Conservation (phyloP, 208 protist species). For the Crithidia expoeki region DNA sequence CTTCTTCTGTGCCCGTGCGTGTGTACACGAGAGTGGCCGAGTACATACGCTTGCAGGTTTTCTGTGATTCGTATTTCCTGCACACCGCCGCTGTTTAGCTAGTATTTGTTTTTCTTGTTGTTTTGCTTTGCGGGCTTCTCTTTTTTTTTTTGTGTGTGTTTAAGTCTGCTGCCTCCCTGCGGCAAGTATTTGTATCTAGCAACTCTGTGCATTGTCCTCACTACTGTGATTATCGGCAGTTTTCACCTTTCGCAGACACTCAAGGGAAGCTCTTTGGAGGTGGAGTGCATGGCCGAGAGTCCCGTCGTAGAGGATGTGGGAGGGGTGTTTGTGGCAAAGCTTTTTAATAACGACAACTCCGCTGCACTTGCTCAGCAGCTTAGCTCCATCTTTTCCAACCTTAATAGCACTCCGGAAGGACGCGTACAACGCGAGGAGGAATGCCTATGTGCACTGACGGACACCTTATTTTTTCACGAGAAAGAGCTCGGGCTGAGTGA, state of each 20-base stretch:
- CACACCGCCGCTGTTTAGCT: too few species aligned
- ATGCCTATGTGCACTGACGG: slow-evolving; percentile 70
- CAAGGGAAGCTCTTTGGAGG: too few species aligned
- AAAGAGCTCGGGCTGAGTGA: slow-evolving; percentile 61
- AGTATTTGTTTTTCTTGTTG: background rate
- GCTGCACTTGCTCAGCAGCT: slow-evolving; percentile 75
- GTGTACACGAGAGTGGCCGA: too few species aligned
- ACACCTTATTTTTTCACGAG: slow-evolving; percentile 76
- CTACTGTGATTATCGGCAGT: background rate
- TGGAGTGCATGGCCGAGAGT: slow-evolving; percentile 25
- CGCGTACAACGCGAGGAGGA: slow-evolving; percentile 67
- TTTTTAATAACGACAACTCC: slow-evolving; percentile 51
- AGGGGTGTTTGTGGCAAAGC: slow-evolving; percentile 10
- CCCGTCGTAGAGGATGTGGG: slow-evolving; percentile 16
- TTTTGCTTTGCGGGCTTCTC: background rate
- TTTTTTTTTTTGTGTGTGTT: background rate
- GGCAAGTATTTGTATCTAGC: too few species aligned
- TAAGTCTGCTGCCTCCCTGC: too few species aligned
- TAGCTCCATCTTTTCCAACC: slow-evolving; percentile 73
- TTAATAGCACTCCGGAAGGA: slow-evolving; percentile 59
- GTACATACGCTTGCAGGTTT: too few species aligned
- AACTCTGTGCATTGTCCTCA: background rate
- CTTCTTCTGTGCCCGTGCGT: too few species aligned
- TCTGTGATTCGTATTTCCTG: too few species aligned
- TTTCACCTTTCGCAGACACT: too few species aligned